These are phyloP conservation scores for Spiraea crenata DNA, from an alignment of 331 rosid genomes.

Conservation along the genomic window DNA sequence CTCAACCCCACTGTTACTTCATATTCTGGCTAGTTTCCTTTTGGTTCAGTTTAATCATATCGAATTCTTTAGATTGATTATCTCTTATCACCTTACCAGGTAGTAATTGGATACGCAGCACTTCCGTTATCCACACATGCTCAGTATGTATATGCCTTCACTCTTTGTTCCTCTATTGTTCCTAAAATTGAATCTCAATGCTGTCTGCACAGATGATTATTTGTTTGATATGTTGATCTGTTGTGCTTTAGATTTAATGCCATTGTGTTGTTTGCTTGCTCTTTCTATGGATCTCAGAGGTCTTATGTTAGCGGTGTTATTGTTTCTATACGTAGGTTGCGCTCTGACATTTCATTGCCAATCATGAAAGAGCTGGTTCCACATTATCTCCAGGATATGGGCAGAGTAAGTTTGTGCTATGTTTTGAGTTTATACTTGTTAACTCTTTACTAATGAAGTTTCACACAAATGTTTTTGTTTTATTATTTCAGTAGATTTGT, in stretches of 20 bases:
- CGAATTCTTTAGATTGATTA: conserved; percentile 23
- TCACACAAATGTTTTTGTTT: neutral
- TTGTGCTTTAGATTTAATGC: neutral
- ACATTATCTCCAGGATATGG: conserved; percentile 92
- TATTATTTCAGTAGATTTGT: neutral
- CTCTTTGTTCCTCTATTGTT: conserved; percentile 24
- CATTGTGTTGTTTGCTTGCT: neutral
- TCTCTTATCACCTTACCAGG: conserved; percentile 51
- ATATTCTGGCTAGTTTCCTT: conserved; percentile 1
- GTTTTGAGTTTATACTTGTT: neutral
- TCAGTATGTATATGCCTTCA: conserved; percentile 63
- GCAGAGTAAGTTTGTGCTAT: conserved; percentile 58
- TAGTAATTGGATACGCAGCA: conserved; percentile 79
- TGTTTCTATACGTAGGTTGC: conserved; percentile 60
- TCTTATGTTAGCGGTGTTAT: neutral
- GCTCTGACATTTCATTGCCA: conserved; percentile 88
- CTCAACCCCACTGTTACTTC: neutral
- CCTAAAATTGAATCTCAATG: neutral
- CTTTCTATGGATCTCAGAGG: neutral
- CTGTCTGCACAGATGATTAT: neutral
- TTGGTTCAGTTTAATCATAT: conserved; percentile 14
- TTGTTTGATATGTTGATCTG: neutral
- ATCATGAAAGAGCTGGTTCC: conserved; percentile 94
- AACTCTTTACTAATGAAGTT: conserved; percentile 9
- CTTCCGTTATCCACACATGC: conserved; percentile 92